Evolutionary conservation across 805 yeast genomes (phyloP).

Genomic region (Barnettozyma siamensis): DNA sequence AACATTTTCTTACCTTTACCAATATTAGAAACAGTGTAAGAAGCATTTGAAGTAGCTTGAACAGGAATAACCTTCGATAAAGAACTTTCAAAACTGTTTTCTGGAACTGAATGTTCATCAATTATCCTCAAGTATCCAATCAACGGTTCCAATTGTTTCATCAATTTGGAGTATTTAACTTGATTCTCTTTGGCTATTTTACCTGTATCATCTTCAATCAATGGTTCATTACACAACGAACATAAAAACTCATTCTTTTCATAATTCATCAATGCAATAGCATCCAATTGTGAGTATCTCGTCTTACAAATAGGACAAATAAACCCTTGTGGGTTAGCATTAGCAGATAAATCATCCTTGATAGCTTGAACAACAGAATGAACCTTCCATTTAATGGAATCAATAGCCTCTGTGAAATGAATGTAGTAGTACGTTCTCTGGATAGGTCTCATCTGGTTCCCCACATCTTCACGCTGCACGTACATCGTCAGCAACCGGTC

Average conservation of each 20-base stretch:
- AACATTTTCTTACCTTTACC: constrained; percentile 38
- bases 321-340: constrained; percentile 90
- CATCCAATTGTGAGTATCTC: constrained; percentile 81
- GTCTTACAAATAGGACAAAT: constrained; percentile 82
- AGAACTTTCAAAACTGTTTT: constrained; percentile 84
- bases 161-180: constrained; percentile 71
- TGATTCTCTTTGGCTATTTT: constrained; percentile 78
- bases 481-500: constrained; percentile 74
- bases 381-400: constrained; percentile 93
- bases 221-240: constrained; percentile 69
- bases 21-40: constrained; percentile 58
- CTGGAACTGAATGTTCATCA: constrained; percentile 74
- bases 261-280: constrained; percentile 71
- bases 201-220: constrained; percentile 85
- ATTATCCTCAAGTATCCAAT: constrained; percentile 77
- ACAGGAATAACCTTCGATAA: constrained; percentile 82
- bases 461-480: constrained; percentile 59
- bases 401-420: constrained; percentile 89
- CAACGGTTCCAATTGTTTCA: constrained; percentile 86
- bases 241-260: constrained; percentile 80
- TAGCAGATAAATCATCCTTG: constrained; percentile 77
- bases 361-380: constrained; percentile 75
- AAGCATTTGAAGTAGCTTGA: constrained; percentile 58
- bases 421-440: constrained; percentile 80
- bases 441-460: constrained; percentile 57